Evolutionary conservation across 768 basidiomycete genomes (phyloP), one percentile per base, ranked within the genome.

Genomic region (Polyporus arcularius): DNA sequence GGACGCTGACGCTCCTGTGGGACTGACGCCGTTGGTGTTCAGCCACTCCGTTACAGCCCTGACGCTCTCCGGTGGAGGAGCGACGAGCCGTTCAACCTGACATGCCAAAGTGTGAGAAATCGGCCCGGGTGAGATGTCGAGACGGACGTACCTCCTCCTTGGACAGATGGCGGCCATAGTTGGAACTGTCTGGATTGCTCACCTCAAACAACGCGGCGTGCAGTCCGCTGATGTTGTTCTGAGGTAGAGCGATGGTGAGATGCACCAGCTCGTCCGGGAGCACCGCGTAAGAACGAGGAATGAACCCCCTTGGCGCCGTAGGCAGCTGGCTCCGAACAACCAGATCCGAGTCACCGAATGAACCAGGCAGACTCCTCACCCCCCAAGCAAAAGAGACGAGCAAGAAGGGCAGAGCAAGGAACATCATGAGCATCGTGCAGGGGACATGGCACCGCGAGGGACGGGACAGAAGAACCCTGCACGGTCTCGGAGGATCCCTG

Each of bases 151-250:
- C 63, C 55, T 60, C 58, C 1, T 21, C 47, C 51, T 64, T 64
- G 55, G 55, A 53, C 14, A 64, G 63, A 40, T 64, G 63, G 12
- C 54, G 51, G 4, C 63, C 63, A 28, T 64, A 64, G n/a, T 68
- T 62, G 9, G 71, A 56, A 64, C 70, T 77, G 16, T 68, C 61
- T 2, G 79, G 78, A n/a, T 73, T 73, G 57, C 75, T 76, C 65
- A 78, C 75, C 32, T 71, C 75, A 47, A 71, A 58, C 10, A 78
- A 66, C 4, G 53, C 26, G 63, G 68, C 48, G 72, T 64, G 60
- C 73, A 80, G 72, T 4, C 77, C 77, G 2, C 50, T 53, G 30
- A 73, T 68, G 61, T 80, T 67, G 41, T 55, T 70, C 47, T 73
- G 72, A 39, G 66, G 65, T 45, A 80, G 67, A 4, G 70, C 77